Evolutionary conservation across 345 rosid genomes (phyloP).

Genomic region (Syzygium grande): DNA sequence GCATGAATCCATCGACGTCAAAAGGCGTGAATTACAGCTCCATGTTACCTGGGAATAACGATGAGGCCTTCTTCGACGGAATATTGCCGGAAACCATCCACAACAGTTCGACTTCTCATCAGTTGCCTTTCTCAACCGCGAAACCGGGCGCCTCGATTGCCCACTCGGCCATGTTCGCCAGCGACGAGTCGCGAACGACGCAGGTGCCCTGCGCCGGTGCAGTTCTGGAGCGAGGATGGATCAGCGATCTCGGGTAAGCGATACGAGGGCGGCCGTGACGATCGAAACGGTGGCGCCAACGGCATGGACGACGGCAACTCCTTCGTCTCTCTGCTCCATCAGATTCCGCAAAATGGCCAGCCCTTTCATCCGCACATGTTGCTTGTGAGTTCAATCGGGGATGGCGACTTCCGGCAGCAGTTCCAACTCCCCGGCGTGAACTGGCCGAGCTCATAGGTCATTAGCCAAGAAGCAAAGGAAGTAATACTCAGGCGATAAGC

Average conservation of each 20-base stretch:
- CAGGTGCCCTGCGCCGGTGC: background rate
- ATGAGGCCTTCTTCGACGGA: background rate
- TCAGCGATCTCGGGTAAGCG: background rate
- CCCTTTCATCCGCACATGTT: conserved; percentile 11
- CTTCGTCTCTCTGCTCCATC: conserved; percentile 36
- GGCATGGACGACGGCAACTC: conserved; percentile 12
- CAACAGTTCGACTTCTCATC: background rate
- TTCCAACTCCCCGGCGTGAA: conserved; percentile 22
- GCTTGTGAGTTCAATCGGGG: conserved; percentile 18
- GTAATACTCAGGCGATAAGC: background rate
- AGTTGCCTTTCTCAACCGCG: background rate
- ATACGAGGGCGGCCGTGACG: background rate
- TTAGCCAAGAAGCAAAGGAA: background rate
- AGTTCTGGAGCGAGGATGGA: background rate
- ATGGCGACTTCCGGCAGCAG: conserved; percentile 28
- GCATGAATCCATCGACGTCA: background rate
- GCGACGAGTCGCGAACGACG: background rate
- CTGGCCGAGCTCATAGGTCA: conserved; percentile 13
- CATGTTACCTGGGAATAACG: background rate
- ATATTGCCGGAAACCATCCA: background rate
- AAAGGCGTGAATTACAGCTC: background rate
- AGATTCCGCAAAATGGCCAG: conserved; percentile 18
- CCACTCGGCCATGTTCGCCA: background rate
- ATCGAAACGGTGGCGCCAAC: background rate
- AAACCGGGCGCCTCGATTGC: background rate